A percentile compares a stretch with the other conserved stretches of the same genome.
These are phyloP conservation scores for Plasmodium relictum DNA, from an alignment of 169 alveolate species.

Conservation along the genomic window DNA sequence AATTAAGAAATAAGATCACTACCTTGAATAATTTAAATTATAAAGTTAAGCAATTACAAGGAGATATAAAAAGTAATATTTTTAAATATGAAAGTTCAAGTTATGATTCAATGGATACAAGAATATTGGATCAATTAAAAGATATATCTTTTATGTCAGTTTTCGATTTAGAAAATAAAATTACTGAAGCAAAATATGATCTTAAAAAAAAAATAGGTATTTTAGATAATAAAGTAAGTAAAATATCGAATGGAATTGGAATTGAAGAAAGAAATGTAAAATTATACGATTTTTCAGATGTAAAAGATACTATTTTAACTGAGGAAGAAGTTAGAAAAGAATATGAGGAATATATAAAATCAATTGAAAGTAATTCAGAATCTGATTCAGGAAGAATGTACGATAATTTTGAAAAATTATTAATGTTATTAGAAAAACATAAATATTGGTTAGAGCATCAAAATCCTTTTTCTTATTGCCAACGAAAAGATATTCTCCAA, in stretches of 20 bases:
- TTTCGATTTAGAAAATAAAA: conserved; percentile 5
- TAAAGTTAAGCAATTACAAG: background rate
- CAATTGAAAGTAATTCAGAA: background rate
- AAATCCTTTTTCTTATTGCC: conserved; percentile 3
- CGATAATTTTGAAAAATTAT: conserved; percentile 11
- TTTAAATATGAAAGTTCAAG: background rate
- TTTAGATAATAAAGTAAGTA: conserved; percentile 1
- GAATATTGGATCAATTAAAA: conserved; percentile 8
- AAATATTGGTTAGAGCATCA: conserved; percentile 17
- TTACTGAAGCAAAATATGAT: conserved; percentile 24
- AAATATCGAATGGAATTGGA: conserved; percentile 17
- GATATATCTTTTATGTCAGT: background rate
- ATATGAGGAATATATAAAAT: conserved; percentile 28
- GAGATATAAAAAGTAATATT: background rate
- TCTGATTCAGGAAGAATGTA: background rate
- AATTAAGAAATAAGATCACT: conserved; percentile 2
- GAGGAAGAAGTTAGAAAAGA: conserved; percentile 12
- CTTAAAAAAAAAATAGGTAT: conserved; percentile 2
- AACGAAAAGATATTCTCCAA: conserved; percentile 19
- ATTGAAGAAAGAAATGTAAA: too few relatives aligned
- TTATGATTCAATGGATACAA: background rate
- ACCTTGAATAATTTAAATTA: conserved; percentile 8
- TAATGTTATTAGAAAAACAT: conserved; percentile 9
- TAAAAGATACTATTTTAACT: conserved; percentile 17
- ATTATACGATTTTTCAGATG: too few relatives aligned